Base-by-base conservation (phyloP, 1,284 basidiomycete genomes). In the Microbotryum intermedium region DNA sequence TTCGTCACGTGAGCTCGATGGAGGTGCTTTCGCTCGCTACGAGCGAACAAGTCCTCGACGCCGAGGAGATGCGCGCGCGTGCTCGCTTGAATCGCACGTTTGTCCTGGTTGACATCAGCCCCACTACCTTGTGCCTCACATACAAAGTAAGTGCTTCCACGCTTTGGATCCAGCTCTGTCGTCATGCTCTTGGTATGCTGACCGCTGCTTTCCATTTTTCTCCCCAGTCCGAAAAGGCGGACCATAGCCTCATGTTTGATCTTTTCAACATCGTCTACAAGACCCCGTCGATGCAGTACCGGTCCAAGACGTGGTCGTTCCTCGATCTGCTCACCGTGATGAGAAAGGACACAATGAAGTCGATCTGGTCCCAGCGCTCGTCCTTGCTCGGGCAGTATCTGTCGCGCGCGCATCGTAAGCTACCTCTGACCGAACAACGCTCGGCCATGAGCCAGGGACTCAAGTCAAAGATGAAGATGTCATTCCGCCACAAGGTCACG, bases 291-390 rank as follows among this genome's bases (percentile, higher is more conserved):
- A 74, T 95, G 52, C 84, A 87, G 70, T 93, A 90, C 74, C 82
- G 83, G 65, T 90, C 93, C 73, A 85, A 89, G 74, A 91, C 90
- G 0, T 90, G 84, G 83, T 75, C 88, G 80, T 89, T 89, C 67
- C 85, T 89, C 72, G 88, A 91, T 62, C 72, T 92, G 39, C 84
- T 90, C 20, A 83, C 88, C 67, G 84, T 83, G 53, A 86, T 90
- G 53, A 88, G 39, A 18, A 21, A 46, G 70, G 75, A 76, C 60
- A 71, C 74, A 58, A 70, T 72, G 30, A 70, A 69, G 47, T 71
- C 72, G 26, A 71, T 73, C 1, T 76, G 75, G 74, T 70, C 72
- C 9, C 77, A 78, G 52, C 74, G 72, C 34, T 74, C 74, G 3
- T 75, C 75, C 54, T 56, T 77, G 9, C 54, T 77, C 34, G 34